phyloP scores from a whole-genome alignment of 2,329 filamentous ascomycete genomes.

The Paracamarosporium sp. region DNA sequence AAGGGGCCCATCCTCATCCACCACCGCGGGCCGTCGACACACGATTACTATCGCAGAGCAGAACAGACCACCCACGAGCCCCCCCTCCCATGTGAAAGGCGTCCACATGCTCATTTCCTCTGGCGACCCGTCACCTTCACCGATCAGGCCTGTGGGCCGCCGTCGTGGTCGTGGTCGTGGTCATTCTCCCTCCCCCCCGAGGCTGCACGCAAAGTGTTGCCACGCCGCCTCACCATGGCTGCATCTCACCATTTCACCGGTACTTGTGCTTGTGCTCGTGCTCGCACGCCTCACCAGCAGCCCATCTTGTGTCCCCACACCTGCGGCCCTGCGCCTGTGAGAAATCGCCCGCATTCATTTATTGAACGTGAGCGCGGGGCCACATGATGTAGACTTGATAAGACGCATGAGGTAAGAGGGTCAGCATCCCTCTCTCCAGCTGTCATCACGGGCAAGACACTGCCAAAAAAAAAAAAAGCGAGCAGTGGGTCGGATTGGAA shows the following conservation, averaged over 20 bases:
- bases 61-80: background rate
- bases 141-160: background rate
- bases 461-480: background rate
- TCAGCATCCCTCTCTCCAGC: conserved; percentile 10
- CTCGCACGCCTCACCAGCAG: conserved; percentile 4
- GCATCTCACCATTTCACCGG: background rate
- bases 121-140: background rate
- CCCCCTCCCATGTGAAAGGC: conserved; percentile 3
- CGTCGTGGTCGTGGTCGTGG: background rate
- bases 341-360: conserved; percentile 2
- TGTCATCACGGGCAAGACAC: conserved; percentile 8
- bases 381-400: conserved; percentile 20
- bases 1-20: too few relatives aligned
- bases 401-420: conserved; percentile 10
- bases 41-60: too few relatives aligned
- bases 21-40: too few relatives aligned
- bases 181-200: too few relatives aligned
- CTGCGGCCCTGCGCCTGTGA: background rate
- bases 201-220: too few relatives aligned
- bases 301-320: conserved; percentile 4
- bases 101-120: background rate
- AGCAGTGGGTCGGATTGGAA: conserved; percentile 5
- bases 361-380: background rate
- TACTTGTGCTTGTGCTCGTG: too few relatives aligned
- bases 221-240: too few relatives aligned